These are phyloP conservation scores for Anthracocystis setariae DNA, from an alignment of 1,284 basidiomycete species.

Conservation along the genomic window DNA sequence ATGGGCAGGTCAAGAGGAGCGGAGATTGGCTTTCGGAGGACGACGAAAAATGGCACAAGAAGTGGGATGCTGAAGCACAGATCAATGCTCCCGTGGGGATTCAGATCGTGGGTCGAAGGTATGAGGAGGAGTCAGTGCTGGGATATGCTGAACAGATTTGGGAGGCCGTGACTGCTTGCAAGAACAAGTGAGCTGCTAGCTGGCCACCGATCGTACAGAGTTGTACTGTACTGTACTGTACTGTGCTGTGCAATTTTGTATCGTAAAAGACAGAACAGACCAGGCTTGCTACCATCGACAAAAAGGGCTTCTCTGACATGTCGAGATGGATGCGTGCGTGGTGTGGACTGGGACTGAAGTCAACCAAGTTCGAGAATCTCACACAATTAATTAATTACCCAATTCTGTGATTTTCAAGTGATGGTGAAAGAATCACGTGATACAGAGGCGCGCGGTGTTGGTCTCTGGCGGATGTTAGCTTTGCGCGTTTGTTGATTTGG, in stretches of 20 bases:
- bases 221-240: too few species aligned
- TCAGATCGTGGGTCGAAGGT: conserved; percentile 76
- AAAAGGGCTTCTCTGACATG: too few species aligned
- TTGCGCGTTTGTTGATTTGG: too few species aligned
- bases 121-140: conserved; percentile 79
- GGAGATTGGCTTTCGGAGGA: conserved; percentile 40
- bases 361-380: too few species aligned
- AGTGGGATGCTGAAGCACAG: conserved; percentile 69
- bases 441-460: background rate
- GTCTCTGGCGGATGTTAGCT: background rate
- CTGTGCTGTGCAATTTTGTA: too few species aligned
- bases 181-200: background rate
- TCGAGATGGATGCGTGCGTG: too few species aligned
- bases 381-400: too few species aligned
- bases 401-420: too few species aligned
- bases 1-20: conserved; percentile 72
- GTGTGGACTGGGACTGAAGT: too few species aligned
- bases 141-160: conserved; percentile 61
- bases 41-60: conserved; percentile 55
- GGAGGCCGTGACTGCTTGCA: conserved; percentile 18
- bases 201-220: too few species aligned
- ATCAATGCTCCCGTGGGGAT: conserved; percentile 76
- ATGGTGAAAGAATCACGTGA: background rate
- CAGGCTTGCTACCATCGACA: too few species aligned
- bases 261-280: too few species aligned